Base-by-base conservation (phyloP, 352 stramenopile genomes). In the Sclerospora graminicola region DNA sequence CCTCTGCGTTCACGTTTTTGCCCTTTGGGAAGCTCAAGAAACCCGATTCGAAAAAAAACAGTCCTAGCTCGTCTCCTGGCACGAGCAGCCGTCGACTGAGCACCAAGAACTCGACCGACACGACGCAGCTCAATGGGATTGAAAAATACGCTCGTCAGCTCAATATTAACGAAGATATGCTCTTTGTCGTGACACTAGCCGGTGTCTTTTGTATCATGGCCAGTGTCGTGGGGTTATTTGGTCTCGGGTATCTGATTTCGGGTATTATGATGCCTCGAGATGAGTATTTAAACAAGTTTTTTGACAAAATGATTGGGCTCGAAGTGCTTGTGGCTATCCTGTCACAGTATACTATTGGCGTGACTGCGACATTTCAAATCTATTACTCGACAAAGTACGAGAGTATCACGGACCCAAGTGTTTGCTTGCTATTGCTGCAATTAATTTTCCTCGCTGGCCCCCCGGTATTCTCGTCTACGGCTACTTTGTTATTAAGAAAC, bases 321-420 rank as follows among this genome's bases (percentile, higher is more conserved):
- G 53, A 84, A 30, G 63, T 92, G 2, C 60, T 89, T 15, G 59
- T 92, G 16, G 48, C 69, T 0, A 86, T 92, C 20, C 48, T 92
- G 6, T 86, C 74, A 28, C 81, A 92, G 67, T 92, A 92, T 56
- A 84, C 76, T 26, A 81, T 92, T 26, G 77, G 78, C 57, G 75
- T 92, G 18, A 87, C 78, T 5, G 80, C 57, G 10, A 89, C 80
- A 32, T 92, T 82, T 56, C 80, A 91, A 55, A 86, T 91, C 43
- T 85, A 87, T 51, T 78, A 84, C 44, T 87, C 79, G 20, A 59
- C 68, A 13, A 55, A 83, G 19, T 59, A 66, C 31, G 43, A 84
- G 33, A 61, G 70, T 14, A 42, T 71, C 4, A 76, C 54, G 0
- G 63, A 89, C 33, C 58, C 66, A 4, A 87, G 49, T 84, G 69